These are phyloP conservation scores for Melaleuca quinquenervia DNA, from an alignment of 345 rosid genomes.

Conservation along the genomic window DNA sequence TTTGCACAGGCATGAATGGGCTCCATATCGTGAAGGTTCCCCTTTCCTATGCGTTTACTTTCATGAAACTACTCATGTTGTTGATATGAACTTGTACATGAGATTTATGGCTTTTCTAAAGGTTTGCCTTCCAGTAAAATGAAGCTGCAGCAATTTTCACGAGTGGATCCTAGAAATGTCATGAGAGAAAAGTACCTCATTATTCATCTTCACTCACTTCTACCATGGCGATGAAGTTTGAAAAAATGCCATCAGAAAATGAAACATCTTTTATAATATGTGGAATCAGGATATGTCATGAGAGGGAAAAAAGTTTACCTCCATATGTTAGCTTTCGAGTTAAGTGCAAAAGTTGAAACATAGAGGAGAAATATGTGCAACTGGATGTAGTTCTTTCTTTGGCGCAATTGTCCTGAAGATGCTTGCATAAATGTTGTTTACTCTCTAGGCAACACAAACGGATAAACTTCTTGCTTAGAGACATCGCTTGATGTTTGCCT, in stretches of 20 bases:
- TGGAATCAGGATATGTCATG: neutral
- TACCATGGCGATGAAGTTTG: neutral
- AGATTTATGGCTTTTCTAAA: neutral
- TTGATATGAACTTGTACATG: neutral
- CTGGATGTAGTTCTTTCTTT: neutral
- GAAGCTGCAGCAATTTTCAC: neutral
- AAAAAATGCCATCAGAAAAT: neutral
- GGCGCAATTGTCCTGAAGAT: neutral
- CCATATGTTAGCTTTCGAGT: neutral
- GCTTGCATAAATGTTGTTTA: neutral
- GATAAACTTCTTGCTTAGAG: neutral
- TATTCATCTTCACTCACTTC: neutral
- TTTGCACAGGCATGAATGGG: constrained; percentile 96
- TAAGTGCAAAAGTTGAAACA: neutral
- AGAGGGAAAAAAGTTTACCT: neutral
- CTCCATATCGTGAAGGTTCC: constrained; percentile 72
- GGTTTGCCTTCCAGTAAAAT: neutral
- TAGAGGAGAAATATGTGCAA: neutral
- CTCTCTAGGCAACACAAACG: neutral
- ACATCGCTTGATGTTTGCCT: neutral
- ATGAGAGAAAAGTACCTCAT: neutral
- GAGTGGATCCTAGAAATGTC: neutral
- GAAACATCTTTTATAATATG: neutral
- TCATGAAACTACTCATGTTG: neutral
- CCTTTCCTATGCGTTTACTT: neutral